Evolutionary conservation across 257 asterid species (phyloP), one percentile per base, ranked within the genome.

Genomic region (Lycium ferocissimum): DNA sequence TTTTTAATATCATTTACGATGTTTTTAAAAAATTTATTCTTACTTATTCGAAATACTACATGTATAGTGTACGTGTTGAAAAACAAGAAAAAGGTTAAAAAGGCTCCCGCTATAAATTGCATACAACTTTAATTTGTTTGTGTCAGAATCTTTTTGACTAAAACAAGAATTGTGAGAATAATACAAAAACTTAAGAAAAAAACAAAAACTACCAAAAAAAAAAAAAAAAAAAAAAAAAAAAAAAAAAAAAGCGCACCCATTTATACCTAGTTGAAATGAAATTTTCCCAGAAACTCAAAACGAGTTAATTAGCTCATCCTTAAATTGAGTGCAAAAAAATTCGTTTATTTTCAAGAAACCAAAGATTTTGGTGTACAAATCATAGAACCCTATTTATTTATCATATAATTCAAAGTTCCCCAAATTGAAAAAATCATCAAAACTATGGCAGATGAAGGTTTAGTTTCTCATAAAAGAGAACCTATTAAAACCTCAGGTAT

Each of bases 401-500:
- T 40, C 45, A 40, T 40, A 40, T 40, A 40, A 40, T 40, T 40
- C 45, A 40, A 40, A 40, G 45, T 40, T 2, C 45, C 45, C 45
- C 45, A 40, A 40, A 2, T 40, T 40, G 45, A 40, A 40, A 40
- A 40, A 40, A 40, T 40, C 45, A 40, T 83, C 59, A 65, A 57
- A 53, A 26, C 63, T 58, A 94, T 94, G 99, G 97, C 98, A 47
- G 98, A 94, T 57, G 97, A 93, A 82, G 83, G 89, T 86, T 88
- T 89, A 67, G 84, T 88, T 38, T 87, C 97, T 67, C 91, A 83
- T 17, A 93, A 88, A 88, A 88, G 99, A 91, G 95, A 87, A 67
- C 89, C 98, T 85, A 88, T 93, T 72, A 96, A 96, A 83, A 88
- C 95, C 82, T 90, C 99, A 91, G 99, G 98, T 84, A 86, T n/a